Evolutionary conservation across 2,329 filamentous ascomycete genomes (phyloP).

Genomic region (Beauveria varroae): DNA sequence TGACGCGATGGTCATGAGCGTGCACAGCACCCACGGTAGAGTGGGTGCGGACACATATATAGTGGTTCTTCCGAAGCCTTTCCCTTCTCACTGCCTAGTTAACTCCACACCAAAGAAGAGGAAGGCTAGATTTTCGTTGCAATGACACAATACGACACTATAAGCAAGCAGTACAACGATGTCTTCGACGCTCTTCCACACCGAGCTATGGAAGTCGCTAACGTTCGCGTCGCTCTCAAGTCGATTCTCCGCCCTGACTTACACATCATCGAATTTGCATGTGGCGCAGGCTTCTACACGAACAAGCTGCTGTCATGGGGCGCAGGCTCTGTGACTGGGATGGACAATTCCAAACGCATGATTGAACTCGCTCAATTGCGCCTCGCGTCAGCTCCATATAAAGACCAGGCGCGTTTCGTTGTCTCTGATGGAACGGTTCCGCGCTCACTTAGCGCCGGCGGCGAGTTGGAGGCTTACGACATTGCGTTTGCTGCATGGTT

Average conservation of each 20-base stretch:
- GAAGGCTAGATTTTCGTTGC: no score
- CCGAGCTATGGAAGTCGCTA: not conserved
- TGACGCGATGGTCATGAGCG: no score
- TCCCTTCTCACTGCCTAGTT: no score
- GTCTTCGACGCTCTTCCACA: not conserved
- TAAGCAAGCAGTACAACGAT: no score
- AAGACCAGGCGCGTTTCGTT: not conserved
- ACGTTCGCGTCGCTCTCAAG: not conserved
- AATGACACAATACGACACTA: no score
- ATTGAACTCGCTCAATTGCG: not conserved
- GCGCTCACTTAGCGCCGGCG: not conserved
- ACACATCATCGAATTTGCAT: not conserved
- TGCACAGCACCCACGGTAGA: no score
- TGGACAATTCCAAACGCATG: conserved; percentile 7
- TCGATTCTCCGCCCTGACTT: not conserved
- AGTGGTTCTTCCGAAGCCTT: no score
- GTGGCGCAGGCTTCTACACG: conserved; percentile 11
- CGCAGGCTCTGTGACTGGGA: not conserved
- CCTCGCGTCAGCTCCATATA: no score
- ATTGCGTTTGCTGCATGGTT: conserved; percentile 10
- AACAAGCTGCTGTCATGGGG: conserved; percentile 6
- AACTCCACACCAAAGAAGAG: no score
- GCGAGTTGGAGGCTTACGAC: not conserved
- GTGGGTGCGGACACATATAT: no score
- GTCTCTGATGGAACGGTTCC: not conserved